Evolutionary conservation across 225 moss, liverwort and hornwort species (phyloP), one percentile per base, ranked within the genome.

Genomic region (Sphagnum contortum): DNA sequence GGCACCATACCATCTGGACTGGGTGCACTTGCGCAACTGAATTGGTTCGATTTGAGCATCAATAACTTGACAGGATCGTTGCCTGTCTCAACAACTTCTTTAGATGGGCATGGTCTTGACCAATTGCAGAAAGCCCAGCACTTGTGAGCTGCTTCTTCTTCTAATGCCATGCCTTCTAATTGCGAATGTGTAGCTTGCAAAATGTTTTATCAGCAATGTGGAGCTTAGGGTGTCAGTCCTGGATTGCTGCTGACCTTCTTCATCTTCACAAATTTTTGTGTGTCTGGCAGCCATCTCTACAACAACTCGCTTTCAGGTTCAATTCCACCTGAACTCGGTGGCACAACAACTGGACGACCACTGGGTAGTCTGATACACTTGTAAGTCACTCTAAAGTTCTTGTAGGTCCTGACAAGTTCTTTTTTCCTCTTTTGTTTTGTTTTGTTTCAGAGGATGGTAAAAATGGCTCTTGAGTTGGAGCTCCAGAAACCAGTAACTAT

Each of bases 11-110:
- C 84, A 0, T 70, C 84, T 5, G 66, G 73, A 44, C 50, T 84
- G 46, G 78, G 84, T 48, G 47, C 66, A 5, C 84, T 84, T 57
- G 2, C 14, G 10, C 2, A 6, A 0, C 11, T 84, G 3, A 64
- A 67, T 4, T 84, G 84, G 84, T 74, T 81, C 10, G 84, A 84
- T 65, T 9, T 84, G 3, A 84, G 84, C 67, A 62, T 64, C 70
- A 84, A 84, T 6, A 78, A 84, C 9, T 57, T 84, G 64, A 66
- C 70, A 0, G 81, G 84, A 45, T 48, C 0, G 47, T 49, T 84
- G 56, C 84, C 84, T 8, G 78, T 81, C 59, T 84, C 81, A 8
- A 44, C 73, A 48, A 71, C 51, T 2, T 70, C 63, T 45, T 0
- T 3, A 2, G 66, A 76, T 70, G 45, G 54, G 45, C 70, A 12